Base-by-base conservation (phyloP, 2,329 filamentous ascomycete species). In the Zasmidium citrigriseum region DNA sequence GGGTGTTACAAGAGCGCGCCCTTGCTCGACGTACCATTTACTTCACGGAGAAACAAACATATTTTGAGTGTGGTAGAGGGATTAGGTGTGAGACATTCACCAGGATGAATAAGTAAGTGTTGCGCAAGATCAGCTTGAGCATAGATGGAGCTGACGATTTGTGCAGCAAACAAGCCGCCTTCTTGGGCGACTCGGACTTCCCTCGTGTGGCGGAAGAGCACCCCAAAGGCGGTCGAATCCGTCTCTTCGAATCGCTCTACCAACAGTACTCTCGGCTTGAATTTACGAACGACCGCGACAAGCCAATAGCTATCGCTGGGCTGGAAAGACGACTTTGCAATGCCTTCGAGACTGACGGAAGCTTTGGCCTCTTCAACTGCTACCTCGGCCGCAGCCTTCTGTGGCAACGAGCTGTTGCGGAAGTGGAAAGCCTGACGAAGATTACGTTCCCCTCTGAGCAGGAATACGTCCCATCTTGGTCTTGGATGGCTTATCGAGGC, bases 1-100 rank as follows among this genome's bases (percentile, higher is more conserved):
- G 54, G 54, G 45, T 47, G 12, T 22, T 56, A 3, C 54, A 56
- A 24, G 54, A 56, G 45, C 46, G 25, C 9, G 54, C 54, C n/a
- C 54, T 56, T 34, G 45, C 54, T 4, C 54, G 46, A 7, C 45
- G 54, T 7, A 51, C 45, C 22, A 25, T 56, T 18, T 56, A 56
- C 34, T 56, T 48, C 29, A 23, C 46, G 9, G 22, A 50, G 21
- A 29, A 11, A 14, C 46, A 56, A 22, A 45, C 48, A n/a, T 34
- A 34, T 24, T 56, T 21, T 21, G 54, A 56, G 20, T 56, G 54
- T 38, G 48, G 48, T 10, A n/a, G 18, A n/a, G 34, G 34, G 14
- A 16, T 41, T n/a, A 7, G 34, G 18, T 41, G 34, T 16, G 34
- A 41, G 34, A 41, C 34, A 41, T n/a, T 41, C 18, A 9, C 34